A percentile compares a stretch with the other conserved stretches of the same genome.
These are phyloP conservation scores for Scortechinia acanthostroma DNA, from an alignment of 2,329 filamentous ascomycete genomes.

Conservation along the genomic window DNA sequence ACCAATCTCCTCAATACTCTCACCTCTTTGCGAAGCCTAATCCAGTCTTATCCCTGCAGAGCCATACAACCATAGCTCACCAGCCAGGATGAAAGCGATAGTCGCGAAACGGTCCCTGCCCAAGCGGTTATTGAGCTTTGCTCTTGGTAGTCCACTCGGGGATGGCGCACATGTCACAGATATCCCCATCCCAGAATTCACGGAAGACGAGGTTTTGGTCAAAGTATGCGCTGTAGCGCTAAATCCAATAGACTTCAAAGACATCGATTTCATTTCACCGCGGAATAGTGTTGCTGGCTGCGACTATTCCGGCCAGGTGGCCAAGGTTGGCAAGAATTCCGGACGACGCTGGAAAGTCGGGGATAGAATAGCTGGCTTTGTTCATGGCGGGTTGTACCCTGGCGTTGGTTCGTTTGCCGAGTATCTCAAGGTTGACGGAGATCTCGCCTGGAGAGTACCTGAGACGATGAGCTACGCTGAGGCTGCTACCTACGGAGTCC, in stretches of 20 bases:
- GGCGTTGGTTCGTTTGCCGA: constrained; percentile 11
- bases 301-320: constrained; percentile 18
- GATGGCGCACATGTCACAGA: background rate
- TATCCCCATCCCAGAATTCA: background rate
- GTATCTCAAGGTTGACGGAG: constrained; percentile 7
- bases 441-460: constrained; percentile 7
- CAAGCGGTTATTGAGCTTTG: background rate
- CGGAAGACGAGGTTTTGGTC: constrained; percentile 8
- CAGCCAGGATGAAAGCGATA: background rate
- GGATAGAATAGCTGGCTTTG: constrained; percentile 15
- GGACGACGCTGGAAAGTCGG: constrained; percentile 9
- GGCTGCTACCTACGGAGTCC: constrained; percentile 7
- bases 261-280: constrained; percentile 9
- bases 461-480: constrained; percentile 7
- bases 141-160: background rate
- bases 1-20: no score
- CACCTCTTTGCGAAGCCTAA: no score
- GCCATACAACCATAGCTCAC: no score
- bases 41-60: no score
- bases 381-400: constrained; percentile 7
- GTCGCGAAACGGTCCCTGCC: background rate
- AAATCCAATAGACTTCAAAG: constrained; percentile 19
- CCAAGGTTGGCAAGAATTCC: constrained; percentile 10
- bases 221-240: constrained; percentile 12
- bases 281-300: constrained; percentile 13